phyloP scores from a whole-genome alignment of 441 rosid species.

The Breynia disticha region DNA sequence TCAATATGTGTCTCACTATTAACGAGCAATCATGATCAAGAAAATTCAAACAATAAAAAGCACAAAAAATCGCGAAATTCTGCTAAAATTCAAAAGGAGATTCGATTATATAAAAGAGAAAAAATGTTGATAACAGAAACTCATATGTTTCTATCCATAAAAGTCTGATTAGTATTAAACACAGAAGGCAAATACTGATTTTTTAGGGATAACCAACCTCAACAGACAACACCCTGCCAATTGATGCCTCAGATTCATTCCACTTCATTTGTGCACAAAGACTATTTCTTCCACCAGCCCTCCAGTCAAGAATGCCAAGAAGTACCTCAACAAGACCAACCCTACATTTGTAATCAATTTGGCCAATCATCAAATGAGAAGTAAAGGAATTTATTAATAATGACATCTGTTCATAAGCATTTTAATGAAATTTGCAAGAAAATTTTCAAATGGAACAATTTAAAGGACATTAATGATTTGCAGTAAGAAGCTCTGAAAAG shows the following conservation, averaged over 20 bases:
- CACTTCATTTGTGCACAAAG: constrained; percentile 94
- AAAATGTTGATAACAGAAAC: too few relatives aligned
- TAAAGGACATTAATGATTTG: neutral
- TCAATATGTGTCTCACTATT: neutral
- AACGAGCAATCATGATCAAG: neutral
- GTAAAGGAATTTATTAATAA: too few relatives aligned
- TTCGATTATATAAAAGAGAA: too few relatives aligned
- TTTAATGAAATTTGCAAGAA: neutral
- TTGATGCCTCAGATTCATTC: constrained; percentile 99
- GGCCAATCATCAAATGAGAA: too few relatives aligned
- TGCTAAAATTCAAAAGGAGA: too few relatives aligned
- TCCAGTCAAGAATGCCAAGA: constrained; percentile 98
- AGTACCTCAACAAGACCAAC: constrained; percentile 95
- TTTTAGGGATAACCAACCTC: constrained; percentile 46
- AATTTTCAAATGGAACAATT: neutral
- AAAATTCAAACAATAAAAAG: neutral
- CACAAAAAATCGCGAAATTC: too few relatives aligned
- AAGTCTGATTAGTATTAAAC: too few relatives aligned
- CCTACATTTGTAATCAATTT: constrained; percentile 27
- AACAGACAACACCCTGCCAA: constrained; percentile 93
- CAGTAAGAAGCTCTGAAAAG: too few relatives aligned
- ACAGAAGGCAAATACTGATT: neutral
- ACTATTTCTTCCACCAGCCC: constrained; percentile 88
- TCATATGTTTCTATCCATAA: too few relatives aligned
- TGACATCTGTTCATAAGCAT: neutral